These are phyloP conservation scores for Pseudoturritis turrita DNA, from an alignment of 345 rosid species.

Conservation along the genomic window DNA sequence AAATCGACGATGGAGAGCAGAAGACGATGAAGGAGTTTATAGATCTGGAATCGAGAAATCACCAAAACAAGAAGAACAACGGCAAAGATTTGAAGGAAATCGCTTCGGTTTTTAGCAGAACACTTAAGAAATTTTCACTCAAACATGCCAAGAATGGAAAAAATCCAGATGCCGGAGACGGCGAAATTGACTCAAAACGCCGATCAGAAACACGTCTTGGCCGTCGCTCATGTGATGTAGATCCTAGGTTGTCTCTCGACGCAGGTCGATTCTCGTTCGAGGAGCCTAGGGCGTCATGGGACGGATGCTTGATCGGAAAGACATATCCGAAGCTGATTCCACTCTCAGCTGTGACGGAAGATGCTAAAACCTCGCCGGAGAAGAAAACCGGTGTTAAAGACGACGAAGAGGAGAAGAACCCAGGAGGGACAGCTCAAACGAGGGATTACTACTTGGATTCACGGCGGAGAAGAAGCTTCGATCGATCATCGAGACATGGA, in stretches of 20 bases:
- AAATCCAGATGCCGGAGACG: slow-evolving; percentile 17
- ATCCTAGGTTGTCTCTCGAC: slow-evolving; percentile 63
- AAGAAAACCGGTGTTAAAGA: slow-evolving; percentile 26
- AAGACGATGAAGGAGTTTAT: slow-evolving; percentile 77
- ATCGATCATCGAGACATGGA: slow-evolving; percentile 51
- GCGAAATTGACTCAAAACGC: neutral
- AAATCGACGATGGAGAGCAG: slow-evolving; percentile 42
- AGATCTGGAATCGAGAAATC: slow-evolving; percentile 55
- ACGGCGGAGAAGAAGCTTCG: slow-evolving; percentile 67
- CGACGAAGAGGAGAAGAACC: slow-evolving; percentile 41
- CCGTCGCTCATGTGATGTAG: slow-evolving; percentile 68
- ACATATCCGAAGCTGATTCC: slow-evolving; percentile 44
- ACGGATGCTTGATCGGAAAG: slow-evolving; percentile 62
- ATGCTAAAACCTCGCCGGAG: slow-evolving; percentile 37
- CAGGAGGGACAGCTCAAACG: slow-evolving; percentile 90
- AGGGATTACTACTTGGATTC: slow-evolving; percentile 74
- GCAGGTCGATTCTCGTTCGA: slow-evolving; percentile 41
- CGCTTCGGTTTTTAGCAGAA: slow-evolving; percentile 61
- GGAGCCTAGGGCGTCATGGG: slow-evolving; percentile 82
- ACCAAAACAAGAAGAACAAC: slow-evolving; percentile 34
- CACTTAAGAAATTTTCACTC: slow-evolving; percentile 51
- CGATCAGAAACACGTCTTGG: slow-evolving; percentile 27
- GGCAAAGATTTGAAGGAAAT: slow-evolving; percentile 44
- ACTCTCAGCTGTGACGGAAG: slow-evolving; percentile 51
- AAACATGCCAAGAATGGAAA: slow-evolving; percentile 42